Percentiles rank a stretch among this genome's conserved stretches.
These are phyloP conservation scores for Vigna radiata DNA, from an alignment of 306 rosid genomes.

Conservation along the genomic window DNA sequence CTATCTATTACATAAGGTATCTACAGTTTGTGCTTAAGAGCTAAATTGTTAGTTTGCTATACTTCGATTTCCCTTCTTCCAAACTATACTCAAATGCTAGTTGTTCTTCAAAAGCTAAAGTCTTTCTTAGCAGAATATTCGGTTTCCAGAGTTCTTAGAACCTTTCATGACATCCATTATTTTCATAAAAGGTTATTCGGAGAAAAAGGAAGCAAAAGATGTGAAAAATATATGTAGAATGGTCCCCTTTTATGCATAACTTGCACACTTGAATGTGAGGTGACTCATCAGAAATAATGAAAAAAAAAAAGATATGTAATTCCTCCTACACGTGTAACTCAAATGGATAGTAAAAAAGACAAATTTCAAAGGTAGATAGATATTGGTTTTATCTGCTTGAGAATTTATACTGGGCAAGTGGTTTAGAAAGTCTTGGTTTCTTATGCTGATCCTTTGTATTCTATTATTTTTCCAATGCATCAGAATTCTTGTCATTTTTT, in stretches of 20 bases:
- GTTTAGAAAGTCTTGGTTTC: conserved; percentile 17
- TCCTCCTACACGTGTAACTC: conserved; percentile 26
- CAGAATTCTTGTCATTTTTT: background rate
- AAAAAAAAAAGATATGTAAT: background rate
- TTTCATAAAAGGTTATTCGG: conserved; percentile 47
- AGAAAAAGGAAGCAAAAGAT: conserved; percentile 25
- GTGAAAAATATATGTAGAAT: conserved; percentile 42
- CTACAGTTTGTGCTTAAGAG: background rate
- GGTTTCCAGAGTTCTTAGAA: conserved; percentile 42
- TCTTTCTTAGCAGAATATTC: conserved; percentile 30
- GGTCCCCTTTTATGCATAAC: conserved; percentile 18
- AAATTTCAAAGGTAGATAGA: conserved; percentile 1
- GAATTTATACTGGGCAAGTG: conserved; percentile 7
- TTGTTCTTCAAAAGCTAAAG: conserved; percentile 25
- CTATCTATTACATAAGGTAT: conserved; percentile 2
- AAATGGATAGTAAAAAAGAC: conserved; percentile 31
- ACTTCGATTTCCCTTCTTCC: conserved; percentile 7
- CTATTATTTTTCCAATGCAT: background rate
- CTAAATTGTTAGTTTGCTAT: background rate
- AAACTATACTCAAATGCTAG: conserved; percentile 26
- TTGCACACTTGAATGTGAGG: conserved; percentile 10
- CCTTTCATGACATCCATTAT: conserved; percentile 57
- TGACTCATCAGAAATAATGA: conserved; percentile 46
- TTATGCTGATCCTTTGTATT: background rate
- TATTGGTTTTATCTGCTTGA: background rate